phyloP scores from a whole-genome alignment of 1,284 basidiomycete genomes.

The Papiliotrema fonsecae region DNA sequence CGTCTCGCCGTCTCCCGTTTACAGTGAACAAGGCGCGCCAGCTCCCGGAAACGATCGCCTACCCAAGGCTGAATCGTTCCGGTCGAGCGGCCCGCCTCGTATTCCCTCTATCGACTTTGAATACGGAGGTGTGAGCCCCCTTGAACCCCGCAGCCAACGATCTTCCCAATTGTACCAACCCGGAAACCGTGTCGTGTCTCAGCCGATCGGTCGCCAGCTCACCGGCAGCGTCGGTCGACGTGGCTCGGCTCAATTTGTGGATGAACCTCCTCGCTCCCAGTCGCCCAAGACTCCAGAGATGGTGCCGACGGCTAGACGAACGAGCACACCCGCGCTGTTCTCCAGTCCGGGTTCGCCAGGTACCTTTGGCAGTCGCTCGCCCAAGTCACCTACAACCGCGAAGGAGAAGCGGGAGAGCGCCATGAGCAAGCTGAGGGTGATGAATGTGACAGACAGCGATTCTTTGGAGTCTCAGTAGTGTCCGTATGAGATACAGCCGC shows the following conservation, averaged over 20 bases:
- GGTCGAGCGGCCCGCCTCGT: slow-evolving; percentile 12
- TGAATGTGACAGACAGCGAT: slow-evolving; percentile 7
- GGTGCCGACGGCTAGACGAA: neutral
- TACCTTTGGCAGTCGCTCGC: neutral
- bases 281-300: neutral
- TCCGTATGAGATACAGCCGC: neutral
- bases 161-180: slow-evolving; percentile 11
- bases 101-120: slow-evolving; percentile 47
- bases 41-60: neutral
- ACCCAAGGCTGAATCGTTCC: slow-evolving; percentile 1
- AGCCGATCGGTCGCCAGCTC: slow-evolving; percentile 11
- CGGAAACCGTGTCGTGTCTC: slow-evolving; percentile 4
- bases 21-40: neutral
- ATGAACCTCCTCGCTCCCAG: slow-evolving; percentile 4
- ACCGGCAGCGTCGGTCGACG: neutral
- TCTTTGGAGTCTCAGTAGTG: neutral
- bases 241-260: neutral
- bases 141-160: slow-evolving; percentile 1
- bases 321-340: slow-evolving; percentile 1
- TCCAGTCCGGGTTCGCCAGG: neutral
- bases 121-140: slow-evolving; percentile 37
- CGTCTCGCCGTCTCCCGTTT: neutral
- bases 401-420: neutral
- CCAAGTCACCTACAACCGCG: neutral
- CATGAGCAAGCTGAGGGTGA: slow-evolving; percentile 6